Conservation (phyloP, 2,329 filamentous ascomycete species). For the Tolypocladium endophyticum region DNA sequence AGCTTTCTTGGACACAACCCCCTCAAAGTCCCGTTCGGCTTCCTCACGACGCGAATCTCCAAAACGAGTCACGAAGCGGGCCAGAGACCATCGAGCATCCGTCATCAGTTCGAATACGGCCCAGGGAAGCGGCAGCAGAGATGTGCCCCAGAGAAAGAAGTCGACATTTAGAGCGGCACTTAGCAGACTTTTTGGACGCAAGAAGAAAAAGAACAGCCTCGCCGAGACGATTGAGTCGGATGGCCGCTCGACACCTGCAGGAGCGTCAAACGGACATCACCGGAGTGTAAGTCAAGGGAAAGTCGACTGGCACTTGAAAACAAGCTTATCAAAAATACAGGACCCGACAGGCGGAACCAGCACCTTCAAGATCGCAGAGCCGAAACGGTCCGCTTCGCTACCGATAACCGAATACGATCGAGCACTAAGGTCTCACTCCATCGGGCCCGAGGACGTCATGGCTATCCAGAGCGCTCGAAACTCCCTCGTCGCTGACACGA, state of each 20-base stretch:
- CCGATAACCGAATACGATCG: slow-evolving; percentile 51
- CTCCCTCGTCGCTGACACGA: slow-evolving; percentile 37
- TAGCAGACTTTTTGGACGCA: slow-evolving; percentile 47
- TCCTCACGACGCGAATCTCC: background rate
- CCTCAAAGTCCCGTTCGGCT: background rate
- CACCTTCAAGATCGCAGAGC: slow-evolving; percentile 23
- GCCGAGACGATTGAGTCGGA: background rate
- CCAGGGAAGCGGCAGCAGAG: slow-evolving; percentile 9
- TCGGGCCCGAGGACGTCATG: slow-evolving; percentile 43
- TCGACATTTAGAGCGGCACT: slow-evolving; percentile 46
- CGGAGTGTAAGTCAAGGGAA: slow-evolving; percentile 33
- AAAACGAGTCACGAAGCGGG: background rate
- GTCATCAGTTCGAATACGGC: slow-evolving; percentile 5
- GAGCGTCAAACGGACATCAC: slow-evolving; percentile 21
- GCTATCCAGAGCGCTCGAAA: slow-evolving; percentile 43
- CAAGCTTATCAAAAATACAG: slow-evolving; percentile 9
- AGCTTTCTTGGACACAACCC: background rate
- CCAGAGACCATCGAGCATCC: background rate
- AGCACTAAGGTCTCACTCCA: slow-evolving; percentile 50
- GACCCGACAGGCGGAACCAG: slow-evolving; percentile 27
- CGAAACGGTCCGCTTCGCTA: slow-evolving; percentile 46
- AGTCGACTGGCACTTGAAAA: background rate
- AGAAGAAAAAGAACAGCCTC: slow-evolving; percentile 33
- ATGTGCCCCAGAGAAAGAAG: slow-evolving; percentile 41
- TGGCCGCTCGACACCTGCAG: background rate